phyloP scores from a whole-genome alignment of 305 asterid genomes.

The Solanum hybrid region DNA sequence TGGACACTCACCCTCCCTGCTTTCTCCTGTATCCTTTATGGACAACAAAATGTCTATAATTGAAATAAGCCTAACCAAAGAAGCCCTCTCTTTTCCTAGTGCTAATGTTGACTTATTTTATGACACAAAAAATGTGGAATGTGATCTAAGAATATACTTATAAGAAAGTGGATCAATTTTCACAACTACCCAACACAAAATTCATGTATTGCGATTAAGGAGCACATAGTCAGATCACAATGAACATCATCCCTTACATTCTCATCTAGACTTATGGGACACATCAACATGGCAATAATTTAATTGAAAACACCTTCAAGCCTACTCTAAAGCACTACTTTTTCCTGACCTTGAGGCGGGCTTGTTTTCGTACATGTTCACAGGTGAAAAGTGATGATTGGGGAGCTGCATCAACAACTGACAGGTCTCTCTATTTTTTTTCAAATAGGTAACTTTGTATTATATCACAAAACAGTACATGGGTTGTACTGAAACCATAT shows the following conservation, averaged over 20 bases:
- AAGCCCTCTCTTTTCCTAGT: conserved; percentile 3
- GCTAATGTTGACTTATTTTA: not conserved
- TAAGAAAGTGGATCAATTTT: not conserved
- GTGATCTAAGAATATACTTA: not conserved
- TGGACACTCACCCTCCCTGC: not conserved
- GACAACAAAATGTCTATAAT: not conserved
- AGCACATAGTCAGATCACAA: conserved; percentile 2
- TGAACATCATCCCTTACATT: not conserved
- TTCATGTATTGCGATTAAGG: not conserved
- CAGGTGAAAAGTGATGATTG: not conserved
- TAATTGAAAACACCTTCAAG: not conserved
- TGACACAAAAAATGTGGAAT: not conserved
- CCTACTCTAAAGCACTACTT: not conserved
- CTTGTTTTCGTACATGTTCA: not conserved
- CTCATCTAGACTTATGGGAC: not conserved
- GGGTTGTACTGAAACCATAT: not conserved
- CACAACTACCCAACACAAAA: not conserved
- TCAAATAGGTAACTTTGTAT: not conserved
- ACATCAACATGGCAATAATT: not conserved
- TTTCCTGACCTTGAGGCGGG: not conserved
- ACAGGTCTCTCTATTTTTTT: not conserved
- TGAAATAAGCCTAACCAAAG: not conserved
- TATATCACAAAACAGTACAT: not conserved
- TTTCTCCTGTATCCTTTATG: not conserved
- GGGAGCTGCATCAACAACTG: not conserved